Evolutionary conservation across 371 early-diverging fungal genomes (phyloP), one percentile per base, ranked within the genome.

Genomic region (Mucor piriformis): DNA sequence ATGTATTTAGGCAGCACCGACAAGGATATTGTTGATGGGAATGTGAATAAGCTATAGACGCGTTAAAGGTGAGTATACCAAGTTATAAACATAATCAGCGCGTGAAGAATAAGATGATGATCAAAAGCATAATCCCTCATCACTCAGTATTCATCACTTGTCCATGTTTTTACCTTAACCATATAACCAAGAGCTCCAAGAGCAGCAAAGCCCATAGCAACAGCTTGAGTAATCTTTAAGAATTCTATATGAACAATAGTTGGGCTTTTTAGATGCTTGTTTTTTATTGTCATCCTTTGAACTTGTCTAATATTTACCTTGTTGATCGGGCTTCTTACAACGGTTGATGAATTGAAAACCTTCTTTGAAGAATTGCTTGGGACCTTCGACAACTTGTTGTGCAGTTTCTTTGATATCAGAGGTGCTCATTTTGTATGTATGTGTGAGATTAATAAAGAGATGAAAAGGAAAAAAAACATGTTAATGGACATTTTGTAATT

Each of bases 21-120:
- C 98, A 67, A 98, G 93, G 76, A 98, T 97, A 84, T 97, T 97
- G 90, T 96, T 97, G 85, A 98, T 97, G 60, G 99, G 99, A 73
- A 98, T 98, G 79, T 98, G 99, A 65, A 98, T 93, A 64, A 98
- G 85, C 84, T 83, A 64, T 43, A 49, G 12, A 62, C 52, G 57
- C 42, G 57, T 61, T 33, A 34, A 34, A 29, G 18, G 38, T 35
- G 33, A 37, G 43, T 51, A 50, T n/a, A 44, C 18, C 5, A 44
- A 11, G 12, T 18, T 16, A 16, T 8, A 6, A 24, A 24, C 20
- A 24, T 23, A 12, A 23, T 24, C 11, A 23, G 21, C 46, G 46
- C 46, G 46, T 46, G 46, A 46, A 23, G 46, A 46, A 12, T 12
- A 46, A 46, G 46, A 46, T 18, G 25, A 18, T 32, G 29, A 42